Base-by-base conservation (phyloP, 805 yeast genomes). In the Middelhovenomyces tepae region DNA sequence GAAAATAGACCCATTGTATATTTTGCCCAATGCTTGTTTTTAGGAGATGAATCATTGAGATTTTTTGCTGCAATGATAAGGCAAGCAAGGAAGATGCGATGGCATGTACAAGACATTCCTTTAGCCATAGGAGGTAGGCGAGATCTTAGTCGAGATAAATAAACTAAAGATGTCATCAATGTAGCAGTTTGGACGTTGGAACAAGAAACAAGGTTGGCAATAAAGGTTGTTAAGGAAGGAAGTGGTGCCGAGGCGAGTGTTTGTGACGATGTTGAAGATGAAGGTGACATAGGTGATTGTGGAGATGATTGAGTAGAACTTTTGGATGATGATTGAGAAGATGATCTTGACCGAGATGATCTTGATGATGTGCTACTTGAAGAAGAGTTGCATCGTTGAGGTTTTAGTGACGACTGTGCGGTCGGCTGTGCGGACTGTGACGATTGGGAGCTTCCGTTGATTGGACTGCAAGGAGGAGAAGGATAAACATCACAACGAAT, bases 101-200 rank as follows among this genome's bases (percentile, higher is more conserved):
- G 98, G 52, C 93, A 73, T 6, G 97, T 86, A 34, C 96, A 81
- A 34, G 67, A 54, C 69, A 87, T 85, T 11, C 97, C 97, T 38
- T 79, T 73, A 8, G 95, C 91, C 54, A 82, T 81, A 18, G 83
- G 73, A 2, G 97, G 97, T 34, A 89, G 69, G 5, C 79, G 67
- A 34, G 73, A 69, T 46, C 89, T 73, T 46, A 91, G 66, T 44
- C 85, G 78, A 35, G 78, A 75, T 40, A 89, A 64, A 55, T 84
- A 89, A 10, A 86, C 87, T 35, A 87, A 66, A 4, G 95, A 71
- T 14, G 96, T 78, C 97, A 91, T 89, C 42, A 89, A 67, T 1
- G 97, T 89, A 22, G 96, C 85, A 3, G 95, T 82, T 59, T 86
- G 95, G 26, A 89, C 97, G 54, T 87, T 86, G 5, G 96, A 84